Conservation (phyloP, 2,329 filamentous ascomycete genomes). For the Lachnellula willkommii region DNA sequence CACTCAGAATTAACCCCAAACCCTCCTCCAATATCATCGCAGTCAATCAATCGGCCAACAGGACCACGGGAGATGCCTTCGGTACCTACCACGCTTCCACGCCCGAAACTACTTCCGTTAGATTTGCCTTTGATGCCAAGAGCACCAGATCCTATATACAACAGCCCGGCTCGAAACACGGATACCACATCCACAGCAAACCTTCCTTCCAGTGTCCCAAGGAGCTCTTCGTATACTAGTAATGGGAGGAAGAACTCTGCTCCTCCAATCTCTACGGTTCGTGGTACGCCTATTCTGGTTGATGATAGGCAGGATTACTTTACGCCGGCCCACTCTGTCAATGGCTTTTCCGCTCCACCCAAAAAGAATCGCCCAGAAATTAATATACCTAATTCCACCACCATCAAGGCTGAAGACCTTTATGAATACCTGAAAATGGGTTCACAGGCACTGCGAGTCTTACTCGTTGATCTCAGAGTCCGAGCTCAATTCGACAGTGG, state of each 20-base stretch:
- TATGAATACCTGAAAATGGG: conserved; percentile 60
- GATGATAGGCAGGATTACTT: conserved; percentile 25
- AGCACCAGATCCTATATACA: conserved; percentile 33
- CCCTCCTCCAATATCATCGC: background rate
- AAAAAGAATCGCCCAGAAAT: conserved; percentile 2
- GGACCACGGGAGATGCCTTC: conserved; percentile 30
- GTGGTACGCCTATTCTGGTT: conserved; percentile 16
- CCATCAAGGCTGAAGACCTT: conserved; percentile 54
- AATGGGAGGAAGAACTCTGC: conserved; percentile 21
- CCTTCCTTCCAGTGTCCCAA: conserved; percentile 23
- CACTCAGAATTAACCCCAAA: conserved; percentile 14
- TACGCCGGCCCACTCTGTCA: conserved; percentile 12
- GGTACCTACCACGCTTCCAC: conserved; percentile 17
- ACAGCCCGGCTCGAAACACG: conserved; percentile 28
- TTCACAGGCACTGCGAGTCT: conserved; percentile 52
- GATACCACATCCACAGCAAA: conserved; percentile 22
- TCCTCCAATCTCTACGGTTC: conserved; percentile 23
- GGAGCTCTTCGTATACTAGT: conserved; percentile 21
- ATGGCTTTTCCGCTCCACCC: conserved; percentile 4
- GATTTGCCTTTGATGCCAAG: conserved; percentile 29
- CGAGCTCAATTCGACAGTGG: conserved; percentile 80
- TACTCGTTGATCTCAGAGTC: conserved; percentile 80
- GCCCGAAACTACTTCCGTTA: conserved; percentile 17
- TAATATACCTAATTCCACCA: conserved; percentile 20
- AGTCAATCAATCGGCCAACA: conserved; percentile 11